Percentiles rank a stretch among this genome's conserved stretches.
Evolutionary conservation across 2,329 filamentous ascomycete genomes (phyloP).

Genomic region (Boeremia lycopersici): DNA sequence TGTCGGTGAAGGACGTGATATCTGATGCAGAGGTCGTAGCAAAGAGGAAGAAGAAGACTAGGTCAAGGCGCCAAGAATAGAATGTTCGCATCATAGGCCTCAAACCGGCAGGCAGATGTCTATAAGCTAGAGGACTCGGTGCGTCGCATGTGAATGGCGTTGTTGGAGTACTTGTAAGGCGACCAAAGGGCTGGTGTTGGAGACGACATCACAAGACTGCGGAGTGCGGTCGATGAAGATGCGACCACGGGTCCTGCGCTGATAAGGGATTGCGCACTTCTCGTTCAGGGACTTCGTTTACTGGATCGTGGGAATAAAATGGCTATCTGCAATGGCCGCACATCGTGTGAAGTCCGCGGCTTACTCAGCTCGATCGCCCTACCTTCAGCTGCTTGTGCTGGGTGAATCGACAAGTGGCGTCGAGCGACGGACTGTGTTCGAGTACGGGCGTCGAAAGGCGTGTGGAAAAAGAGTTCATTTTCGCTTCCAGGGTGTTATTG

Average conservation of each 20-base stretch:
- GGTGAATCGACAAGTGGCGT: neutral
- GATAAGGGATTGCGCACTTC: neutral
- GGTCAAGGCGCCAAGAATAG: neutral
- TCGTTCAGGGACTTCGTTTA: neutral
- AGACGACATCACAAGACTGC: neutral
- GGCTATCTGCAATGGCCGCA: neutral
- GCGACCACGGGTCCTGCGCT: neutral
- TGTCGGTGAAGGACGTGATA: conserved; percentile 23
- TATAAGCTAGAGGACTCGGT: neutral
- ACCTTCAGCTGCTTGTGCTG: neutral
- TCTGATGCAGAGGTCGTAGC: conserved; percentile 11
- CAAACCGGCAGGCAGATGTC: neutral
- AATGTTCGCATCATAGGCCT: neutral
- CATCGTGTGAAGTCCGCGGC: neutral
- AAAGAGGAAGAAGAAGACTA: neutral
- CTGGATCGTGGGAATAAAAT: neutral
- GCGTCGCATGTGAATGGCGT: neutral
- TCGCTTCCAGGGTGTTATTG: too few species aligned
- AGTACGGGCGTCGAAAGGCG: too few species aligned
- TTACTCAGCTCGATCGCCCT: neutral
- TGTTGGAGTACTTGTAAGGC: neutral
- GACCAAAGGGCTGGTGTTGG: neutral
- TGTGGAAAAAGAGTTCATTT: too few species aligned
- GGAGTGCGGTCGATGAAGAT: neutral
- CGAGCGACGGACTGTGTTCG: too few species aligned